Base-by-base conservation (phyloP, 192 early-diverging fungal species). In the Diversispora eburnea region DNA sequence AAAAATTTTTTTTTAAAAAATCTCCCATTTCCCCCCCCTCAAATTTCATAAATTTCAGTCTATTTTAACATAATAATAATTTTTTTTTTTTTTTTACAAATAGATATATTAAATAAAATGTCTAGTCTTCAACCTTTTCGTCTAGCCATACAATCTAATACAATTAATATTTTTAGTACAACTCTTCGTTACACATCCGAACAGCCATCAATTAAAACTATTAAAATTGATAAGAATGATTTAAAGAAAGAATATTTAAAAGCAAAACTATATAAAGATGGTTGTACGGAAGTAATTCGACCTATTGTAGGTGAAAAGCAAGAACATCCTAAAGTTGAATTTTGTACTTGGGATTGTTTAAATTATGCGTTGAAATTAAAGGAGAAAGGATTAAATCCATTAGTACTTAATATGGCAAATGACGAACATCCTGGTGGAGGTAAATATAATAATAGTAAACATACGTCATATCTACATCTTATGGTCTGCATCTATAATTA, bases 391-490 rank as follows among this genome's bases (percentile, higher is more conserved):
- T 80, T 72, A 42, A 80, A 78, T 33, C 79, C 81, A 5, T 66
- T 83, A 51, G 79, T 83, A 49, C 67, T 83, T 15, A 79, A 83
- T 39, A 83, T 83, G 81, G 81, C 81, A 25, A 78, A 76, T 61
- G 63, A 67, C 15, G 62, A 76, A 71, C 67, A 65, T 20, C 79
- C 81, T 25, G 81, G 81, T 9, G 81, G 81, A 54, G 79, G 81
- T 82, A 78, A 9, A 42, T 45, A 49, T 41, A 8, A 10, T n/a
- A 33, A 33, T 33, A 33, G 2, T 33, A 33, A 33, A n/a, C n/a
- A n/a, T n/a, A n/a, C n/a, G n/a, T n/a, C n/a, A n/a, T n/a, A n/a
- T n/a, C n/a, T n/a, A n/a, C n/a, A n/a, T n/a, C n/a, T n/a, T n/a
- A n/a, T n/a, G n/a, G n/a, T n/a, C n/a, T n/a, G n/a, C n/a, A n/a